Evolutionary conservation across 495 filamentous ascomycete species (phyloP), one percentile per base, ranked within the genome.

Genomic region (Letharia columbiana): DNA sequence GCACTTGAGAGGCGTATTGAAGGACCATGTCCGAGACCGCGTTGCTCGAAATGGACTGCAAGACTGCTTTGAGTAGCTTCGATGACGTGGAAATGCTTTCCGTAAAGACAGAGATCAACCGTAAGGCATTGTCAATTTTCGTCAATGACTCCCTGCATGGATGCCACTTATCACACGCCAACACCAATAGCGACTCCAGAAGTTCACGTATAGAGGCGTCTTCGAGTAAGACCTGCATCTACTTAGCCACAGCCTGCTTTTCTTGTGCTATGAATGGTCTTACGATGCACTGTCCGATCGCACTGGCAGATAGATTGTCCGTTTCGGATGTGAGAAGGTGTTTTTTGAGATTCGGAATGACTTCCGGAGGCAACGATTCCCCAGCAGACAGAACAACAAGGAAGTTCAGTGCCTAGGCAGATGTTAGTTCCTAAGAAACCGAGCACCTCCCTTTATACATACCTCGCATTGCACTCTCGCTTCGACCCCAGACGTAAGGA

Each of bases 391-490:
- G 41, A 12, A 49, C 33, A 10, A 73, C 66, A 44, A 82, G 60
- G 59, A 79, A 78, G 5, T 72, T 68, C n/a, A 77, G 39, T 10
- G 77, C 80, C 79, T 81, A 35, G 33, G 23, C 35, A 40, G 37
- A 65, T 18, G 1, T 42, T 8, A 28, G 64, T 23, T 7, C 2
- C 10, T 37, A 20, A 23, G 31, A 54, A 31, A 28, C 3, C 20
- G 31, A 23, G 50, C 28, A 35, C 6, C n/a, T 6, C 2, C 18
- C 23, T 52, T n/a, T 35, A 8, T 18, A 54, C 45, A 1, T 61
- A 66, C 82, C 76, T 77, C 74, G 23, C 80, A 72, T 52, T 81
- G 81, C 4, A 83, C 71, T 20, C 69, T 71, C 3, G 64, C 60
- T 54, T 80, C 64, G n/a, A 83, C 74, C 31, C 72, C 75, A 15